Evolutionary conservation across 352 stramenopile genomes (phyloP).

Genomic region (Phytophthora foliorum): DNA sequence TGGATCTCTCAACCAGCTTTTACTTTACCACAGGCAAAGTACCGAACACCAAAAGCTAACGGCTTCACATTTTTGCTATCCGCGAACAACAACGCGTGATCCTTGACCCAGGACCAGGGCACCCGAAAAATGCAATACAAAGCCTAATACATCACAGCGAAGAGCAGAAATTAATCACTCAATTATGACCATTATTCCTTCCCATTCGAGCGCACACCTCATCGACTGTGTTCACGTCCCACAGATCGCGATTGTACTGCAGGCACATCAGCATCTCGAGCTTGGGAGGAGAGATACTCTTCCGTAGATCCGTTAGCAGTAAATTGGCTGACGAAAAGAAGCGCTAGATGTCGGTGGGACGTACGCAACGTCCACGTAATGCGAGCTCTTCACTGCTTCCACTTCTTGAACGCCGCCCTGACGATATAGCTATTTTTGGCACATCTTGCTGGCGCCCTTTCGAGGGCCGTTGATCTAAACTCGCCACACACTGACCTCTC

Average conservation of each 20-base stretch:
- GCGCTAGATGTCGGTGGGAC: slow-evolving; percentile 20
- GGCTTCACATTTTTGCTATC: background rate
- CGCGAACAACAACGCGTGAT: background rate
- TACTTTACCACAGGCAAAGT: background rate
- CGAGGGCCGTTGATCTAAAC: background rate
- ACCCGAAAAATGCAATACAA: slow-evolving; percentile 11
- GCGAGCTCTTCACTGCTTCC: background rate
- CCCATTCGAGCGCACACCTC: slow-evolving; percentile 4
- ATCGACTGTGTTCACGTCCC: too few relatives aligned
- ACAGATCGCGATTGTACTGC: slow-evolving; percentile 3
- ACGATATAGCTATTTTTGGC: background rate
- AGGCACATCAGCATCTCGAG: slow-evolving; percentile 4
- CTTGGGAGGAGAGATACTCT: background rate
- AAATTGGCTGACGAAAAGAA: slow-evolving; percentile 30
- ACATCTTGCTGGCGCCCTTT: background rate
- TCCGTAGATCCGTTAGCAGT: slow-evolving; percentile 1
- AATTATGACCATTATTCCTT: slow-evolving; percentile 12
- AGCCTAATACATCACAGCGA: too few relatives aligned
- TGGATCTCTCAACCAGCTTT: background rate
- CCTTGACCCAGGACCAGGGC: background rate
- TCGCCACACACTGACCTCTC: slow-evolving; percentile 4
- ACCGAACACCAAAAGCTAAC: background rate
- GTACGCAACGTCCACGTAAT: slow-evolving; percentile 1
- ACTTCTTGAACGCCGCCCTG: slow-evolving; percentile 18
- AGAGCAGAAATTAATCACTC: slow-evolving; percentile 6